Evolutionary conservation across 371 early-diverging fungal genomes (phyloP), one percentile per base, ranked within the genome.

Genomic region (Nematocida homosporus): DNA sequence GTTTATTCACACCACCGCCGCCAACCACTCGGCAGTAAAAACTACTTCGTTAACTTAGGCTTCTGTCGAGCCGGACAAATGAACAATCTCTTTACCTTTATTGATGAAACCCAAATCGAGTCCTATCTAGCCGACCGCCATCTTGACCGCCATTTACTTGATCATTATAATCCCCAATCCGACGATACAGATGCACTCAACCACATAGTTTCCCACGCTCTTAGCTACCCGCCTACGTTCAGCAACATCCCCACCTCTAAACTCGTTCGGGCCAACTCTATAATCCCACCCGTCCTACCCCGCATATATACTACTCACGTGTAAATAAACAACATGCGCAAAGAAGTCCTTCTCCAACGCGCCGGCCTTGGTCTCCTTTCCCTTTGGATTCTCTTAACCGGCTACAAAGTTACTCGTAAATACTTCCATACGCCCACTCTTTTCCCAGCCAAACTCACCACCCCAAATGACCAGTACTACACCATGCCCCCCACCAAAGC

Each of bases 271-370:
- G n/a, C n/a, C n/a, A n/a, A n/a, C n/a, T n/a, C n/a, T n/a, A n/a
- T n/a, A n/a, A n/a, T n/a, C n/a, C n/a, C 37, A n/a, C 10, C n/a
- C 23, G 29, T 8, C n/a, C 38, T 10, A 20, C 6, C 34, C 25
- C 16, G 6, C 48, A 61, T 72, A 72, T 47, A 35, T 61, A 72
- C 38, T n/a, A 20, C 30, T n/a, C 65, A 27, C 66, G 41, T 53
- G 79, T 42, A 75, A 44, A 40, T 48, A 68, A 65, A 80, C 64
- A 77, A 80, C 50, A 81, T 81, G 81, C 72, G 67, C 34, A 81
- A 77, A 63, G 79, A 79, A 41, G 40, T 53, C 40, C 35, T 51
- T 20, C 30, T 65, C 18, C 25, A 40, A 53, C 68, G 66, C 32
- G 56, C 57, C n/a, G 6, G 79, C 25, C 27, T 56, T 8, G 52